Base-by-base conservation (phyloP, 495 filamentous ascomycete genomes). In the Pseudotulostoma volvatum region DNA sequence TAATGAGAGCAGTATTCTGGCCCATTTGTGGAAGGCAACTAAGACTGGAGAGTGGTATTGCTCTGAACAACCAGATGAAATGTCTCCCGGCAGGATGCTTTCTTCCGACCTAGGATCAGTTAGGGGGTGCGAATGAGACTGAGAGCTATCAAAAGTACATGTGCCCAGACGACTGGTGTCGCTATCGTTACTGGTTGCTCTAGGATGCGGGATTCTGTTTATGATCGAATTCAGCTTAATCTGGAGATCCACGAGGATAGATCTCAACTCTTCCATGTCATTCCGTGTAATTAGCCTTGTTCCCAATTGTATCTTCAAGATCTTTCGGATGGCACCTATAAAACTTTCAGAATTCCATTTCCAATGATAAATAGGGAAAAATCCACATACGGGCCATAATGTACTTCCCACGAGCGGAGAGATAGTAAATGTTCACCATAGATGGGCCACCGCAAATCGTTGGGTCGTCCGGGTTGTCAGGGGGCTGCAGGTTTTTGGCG, bases 1-100 rank as follows among this genome's bases (percentile, higher is more conserved):
- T 4, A 68, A 40, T 0, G 57, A 63, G 1, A 67, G 42, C 18
- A 68, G 47, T 9, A 68, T 67, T 15, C 50, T 50, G 0, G 62
- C 60, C 61, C 64, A 68, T 40, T 65, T 66, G 40, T 67, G 62
- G 34, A 62, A 68, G 3, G 54, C 53, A 14, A 65, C 52, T 23
- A 66, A 55, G 37, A 65, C 63, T 3, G 53, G 45, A 2, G 59
- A 55, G 36, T 67, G 61, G 34, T 66, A 67, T 39, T 67, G 61
- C 34, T 67, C 63, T 2, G 49, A 33, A 37, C 63, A 67, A n/a
- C 55, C 52, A 31, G 44, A 47, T 0, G 51, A 44, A 5, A 54
- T 55, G 34, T 65, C 60, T 4, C 53, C 61, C 25, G 60, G 61
- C 18, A 61, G 53, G 15, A 56, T 50, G 11, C 41, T 45, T 28